Conservation (phyloP, 768 basidiomycete species). For the Cystofilobasidium bisporidii region DNA sequence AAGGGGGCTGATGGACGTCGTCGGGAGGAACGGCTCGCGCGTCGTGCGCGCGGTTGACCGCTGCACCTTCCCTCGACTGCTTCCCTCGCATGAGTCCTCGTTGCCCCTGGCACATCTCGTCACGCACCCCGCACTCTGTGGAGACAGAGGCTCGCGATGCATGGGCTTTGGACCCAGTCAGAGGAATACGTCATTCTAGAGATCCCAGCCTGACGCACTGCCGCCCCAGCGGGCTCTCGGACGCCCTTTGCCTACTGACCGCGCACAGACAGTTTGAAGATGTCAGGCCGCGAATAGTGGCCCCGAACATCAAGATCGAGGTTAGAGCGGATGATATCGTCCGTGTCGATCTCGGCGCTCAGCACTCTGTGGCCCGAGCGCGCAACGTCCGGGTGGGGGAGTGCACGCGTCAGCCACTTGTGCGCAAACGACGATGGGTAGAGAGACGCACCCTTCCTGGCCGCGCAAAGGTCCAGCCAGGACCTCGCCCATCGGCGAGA, state of each 20-base stretch:
- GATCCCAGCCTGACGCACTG: too few species aligned
- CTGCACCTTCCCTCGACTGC: too few species aligned
- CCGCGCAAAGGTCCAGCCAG: conserved; percentile 54
- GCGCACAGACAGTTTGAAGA: conserved; percentile 9
- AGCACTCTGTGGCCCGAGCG: neutral
- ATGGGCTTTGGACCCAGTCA: too few species aligned
- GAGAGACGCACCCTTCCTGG: conserved; percentile 44
- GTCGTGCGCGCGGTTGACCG: too few species aligned
- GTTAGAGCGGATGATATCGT: conserved; percentile 52
- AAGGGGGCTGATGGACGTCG: neutral
- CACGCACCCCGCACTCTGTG: too few species aligned
- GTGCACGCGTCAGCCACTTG: neutral
- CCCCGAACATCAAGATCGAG: conserved; percentile 56
- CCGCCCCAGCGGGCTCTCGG: neutral
- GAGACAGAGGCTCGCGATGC: too few species aligned
- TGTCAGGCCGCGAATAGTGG: conserved; percentile 48
- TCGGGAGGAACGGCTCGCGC: too few species aligned
- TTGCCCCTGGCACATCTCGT: too few species aligned
- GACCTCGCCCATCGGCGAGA: conserved; percentile 51
- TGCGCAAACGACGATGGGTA: neutral
- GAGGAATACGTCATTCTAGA: too few species aligned
- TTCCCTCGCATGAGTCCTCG: too few species aligned
- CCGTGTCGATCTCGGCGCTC: conserved; percentile 51
- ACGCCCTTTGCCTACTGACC: neutral
- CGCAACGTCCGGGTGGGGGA: too few species aligned